Evolutionary conservation across 2,329 filamentous ascomycete species (phyloP), one percentile per base, ranked within the genome.

Genomic region (Stagonosporopsis tanaceti): DNA sequence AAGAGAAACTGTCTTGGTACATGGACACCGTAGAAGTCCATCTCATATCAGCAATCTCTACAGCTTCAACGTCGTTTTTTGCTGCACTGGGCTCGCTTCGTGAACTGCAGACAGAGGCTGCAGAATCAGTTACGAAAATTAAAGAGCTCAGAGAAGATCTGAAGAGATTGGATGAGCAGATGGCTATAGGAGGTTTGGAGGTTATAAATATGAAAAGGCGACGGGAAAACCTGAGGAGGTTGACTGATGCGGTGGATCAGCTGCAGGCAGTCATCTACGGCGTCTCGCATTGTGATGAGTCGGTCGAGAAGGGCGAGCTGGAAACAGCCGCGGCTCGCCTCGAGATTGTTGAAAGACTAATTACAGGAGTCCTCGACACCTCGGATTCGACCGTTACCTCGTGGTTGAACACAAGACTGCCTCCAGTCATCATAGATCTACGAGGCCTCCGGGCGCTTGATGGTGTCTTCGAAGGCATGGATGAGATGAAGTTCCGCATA

Each of bases 11-110:
- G 12, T 98, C 95, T 0, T 99, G 95, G 95, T 99, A 99, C 76
- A 97, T 99, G 93, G 95, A 99, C 74, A 99, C 95, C 0, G 93
- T 99, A 22, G 95, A 99, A 74, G 92, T 99, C 52, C 95, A 99
- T 74, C 82, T 99, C 7, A 97, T 99, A 67, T 92, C 92, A 30
- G 97, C 93, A 0, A 99, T 99, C 61, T 98, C 94, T 2, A 93
- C 91, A 0, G 95, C 95, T 1, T 98, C 95, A 0, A 93, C 92
- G 0, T 97, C 94, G 0, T 99, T 99, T 76, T 99, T 99, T 70
- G 93, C 93, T 0, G 95, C 95, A 0, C 81, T 99, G 0, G 94
- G 95, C 0, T 96, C 93, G 0, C 80, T 99, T 32, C 90, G 92
- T 64, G 92, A 97, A 72, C 81, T 99, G 11, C 94, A 99, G 73